Evolutionary conservation across 2,329 filamentous ascomycete species (phyloP).

Genomic region (Arthrobotrys sphaeroides): DNA sequence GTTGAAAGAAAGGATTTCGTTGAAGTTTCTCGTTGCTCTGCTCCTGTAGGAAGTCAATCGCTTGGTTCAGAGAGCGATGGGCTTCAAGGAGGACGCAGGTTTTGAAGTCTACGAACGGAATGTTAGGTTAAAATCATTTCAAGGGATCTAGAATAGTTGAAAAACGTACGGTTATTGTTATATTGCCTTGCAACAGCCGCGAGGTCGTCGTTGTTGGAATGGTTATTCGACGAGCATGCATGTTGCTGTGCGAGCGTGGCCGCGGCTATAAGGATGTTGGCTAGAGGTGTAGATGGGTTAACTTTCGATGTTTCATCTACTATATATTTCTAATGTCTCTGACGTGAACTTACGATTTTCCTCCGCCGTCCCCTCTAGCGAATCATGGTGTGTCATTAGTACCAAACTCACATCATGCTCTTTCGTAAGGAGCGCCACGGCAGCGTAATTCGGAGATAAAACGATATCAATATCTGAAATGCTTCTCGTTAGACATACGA

Average conservation of each 20-base stretch:
- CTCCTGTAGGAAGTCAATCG: slow-evolving; percentile 84
- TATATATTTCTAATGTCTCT: background rate
- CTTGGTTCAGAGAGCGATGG: slow-evolving; percentile 74
- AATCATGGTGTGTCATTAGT: slow-evolving; percentile 60
- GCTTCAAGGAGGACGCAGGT: slow-evolving; percentile 73
- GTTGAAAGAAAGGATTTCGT: slow-evolving; percentile 75
- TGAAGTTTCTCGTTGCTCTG: slow-evolving; percentile 76
- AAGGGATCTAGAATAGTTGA: background rate
- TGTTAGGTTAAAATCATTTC: slow-evolving; percentile 8
- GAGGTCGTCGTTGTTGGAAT: slow-evolving; percentile 65
- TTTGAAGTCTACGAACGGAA: slow-evolving; percentile 59
- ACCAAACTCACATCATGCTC: slow-evolving; percentile 63
- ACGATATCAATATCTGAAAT: slow-evolving; percentile 61
- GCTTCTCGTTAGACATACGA: background rate
- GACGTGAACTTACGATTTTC: slow-evolving; percentile 36
- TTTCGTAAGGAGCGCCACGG: slow-evolving; percentile 62
- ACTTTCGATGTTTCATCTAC: background rate
- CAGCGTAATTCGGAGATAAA: slow-evolving; percentile 65
- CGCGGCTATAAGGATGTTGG: slow-evolving; percentile 60
- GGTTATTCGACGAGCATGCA: slow-evolving; percentile 62
- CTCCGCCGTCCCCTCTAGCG: slow-evolving; percentile 59
- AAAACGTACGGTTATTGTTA: slow-evolving; percentile 31
- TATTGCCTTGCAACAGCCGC: slow-evolving; percentile 60
- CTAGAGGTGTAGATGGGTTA: slow-evolving; percentile 22
- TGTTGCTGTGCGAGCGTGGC: slow-evolving; percentile 63